Evolutionary conservation across 768 basidiomycete genomes (phyloP).

Genomic region (Brasilioporus rufonigricans): DNA sequence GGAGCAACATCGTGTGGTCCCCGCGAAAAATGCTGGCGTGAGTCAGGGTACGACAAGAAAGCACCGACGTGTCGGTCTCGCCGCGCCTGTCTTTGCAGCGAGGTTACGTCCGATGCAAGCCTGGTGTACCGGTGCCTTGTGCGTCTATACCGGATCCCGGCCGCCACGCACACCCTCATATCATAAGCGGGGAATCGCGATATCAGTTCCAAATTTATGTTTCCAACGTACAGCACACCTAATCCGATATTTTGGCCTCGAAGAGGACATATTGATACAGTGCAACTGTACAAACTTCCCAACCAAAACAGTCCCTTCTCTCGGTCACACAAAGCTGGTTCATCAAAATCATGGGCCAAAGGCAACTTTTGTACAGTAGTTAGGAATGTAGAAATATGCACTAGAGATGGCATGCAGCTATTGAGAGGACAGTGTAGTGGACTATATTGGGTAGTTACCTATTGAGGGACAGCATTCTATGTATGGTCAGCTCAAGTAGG

Average conservation of each 20-base stretch:
- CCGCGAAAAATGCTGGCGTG: conserved; percentile 6
- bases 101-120: conserved; percentile 13
- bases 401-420: no score
- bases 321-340: conserved; percentile 12
- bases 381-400: no score
- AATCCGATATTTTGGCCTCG: conserved; percentile 1
- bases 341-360: conserved; percentile 7
- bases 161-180: not conserved
- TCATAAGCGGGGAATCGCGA: conserved; percentile 13
- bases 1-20: conserved; percentile 5
- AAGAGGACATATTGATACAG: conserved; percentile 4
- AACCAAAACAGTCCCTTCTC: conserved; percentile 6
- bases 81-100: not conserved
- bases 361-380: conserved; percentile 29
- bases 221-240: not conserved
- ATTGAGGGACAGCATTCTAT: no score
- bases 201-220: not conserved
- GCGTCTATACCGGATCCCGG: conserved; percentile 15
- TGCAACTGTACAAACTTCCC: not conserved
- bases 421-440: no score
- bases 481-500: no score
- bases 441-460: no score
- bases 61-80: not conserved
- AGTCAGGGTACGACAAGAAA: conserved; percentile 3
- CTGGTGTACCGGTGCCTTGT: conserved; percentile 15